Evolutionary conservation across 768 basidiomycete genomes (phyloP), one percentile per base, ranked within the genome.

Genomic region (Mycena haematopus): DNA sequence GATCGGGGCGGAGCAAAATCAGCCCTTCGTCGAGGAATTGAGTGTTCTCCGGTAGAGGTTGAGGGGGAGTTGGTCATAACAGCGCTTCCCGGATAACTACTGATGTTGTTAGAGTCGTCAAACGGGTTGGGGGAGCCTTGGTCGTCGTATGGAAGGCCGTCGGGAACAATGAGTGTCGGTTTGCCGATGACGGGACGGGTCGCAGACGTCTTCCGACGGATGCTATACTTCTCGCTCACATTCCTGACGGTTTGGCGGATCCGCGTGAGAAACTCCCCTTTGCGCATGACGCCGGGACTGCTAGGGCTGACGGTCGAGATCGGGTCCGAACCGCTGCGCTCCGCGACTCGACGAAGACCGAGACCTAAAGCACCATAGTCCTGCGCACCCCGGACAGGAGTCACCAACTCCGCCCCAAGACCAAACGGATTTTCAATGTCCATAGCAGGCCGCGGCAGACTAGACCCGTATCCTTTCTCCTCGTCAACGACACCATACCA

Each of bases 1-100:
- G 79, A 74, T 68, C 79, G 79, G 8, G 87, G 84, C n/a, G 84
- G 83, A 11, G 79, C 86, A 70, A 91, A 91, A 74, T 91, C 90
- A 0, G 86, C 81, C 62, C 90, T 80, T 52, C 88, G 78, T 44
- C 84, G 80, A 25, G 89, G 90, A 58, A 89, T 86, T 6, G 89
- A 91, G 53, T 83, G 80, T 22, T 80, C 83, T 22, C 79, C 87
- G 0, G 86, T 89, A 36, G 89, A 91, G 22, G 80, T 80, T 11
- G 89, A 89, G 8, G 88, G 88, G 2, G 89, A 89, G 35, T 79
- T 80, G 2, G 83, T 82, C 46, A 83, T 79, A 52, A 83, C 77
- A 3, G 82, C 82, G 63, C 80, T 84, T 52, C 76, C 80, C 22
- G 81, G 77, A 33, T 78, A 76, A 67, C 78, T 82, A 22, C 71